Percentiles rank a stretch among this genome's conserved stretches.
These are phyloP conservation scores for Aspergillus ellipticus DNA, from an alignment of 495 filamentous ascomycete genomes.

Conservation along the genomic window DNA sequence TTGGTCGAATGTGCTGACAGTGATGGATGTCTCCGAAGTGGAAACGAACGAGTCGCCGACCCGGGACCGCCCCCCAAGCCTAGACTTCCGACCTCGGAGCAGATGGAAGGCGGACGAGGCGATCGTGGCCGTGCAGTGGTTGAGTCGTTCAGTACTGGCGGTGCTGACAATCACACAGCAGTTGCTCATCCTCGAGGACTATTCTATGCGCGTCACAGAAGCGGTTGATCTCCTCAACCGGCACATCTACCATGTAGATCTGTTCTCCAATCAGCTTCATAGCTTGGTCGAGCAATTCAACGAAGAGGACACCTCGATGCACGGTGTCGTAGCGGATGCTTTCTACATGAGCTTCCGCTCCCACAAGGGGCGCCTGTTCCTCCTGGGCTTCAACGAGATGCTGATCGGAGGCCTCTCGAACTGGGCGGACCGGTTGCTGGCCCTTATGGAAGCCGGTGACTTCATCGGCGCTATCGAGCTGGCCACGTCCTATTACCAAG, in stretches of 20 bases:
- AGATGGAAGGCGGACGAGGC: conserved; percentile 93
- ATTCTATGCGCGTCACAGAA: conserved; percentile 82
- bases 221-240: conserved; percentile 88
- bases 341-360: conserved; percentile 96
- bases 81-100: conserved; percentile 78
- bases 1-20: conserved; percentile 94
- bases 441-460: conserved; percentile 91
- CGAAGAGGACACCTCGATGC: conserved; percentile 84
- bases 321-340: conserved; percentile 93
- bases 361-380: conserved; percentile 90
- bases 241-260: conserved; percentile 85
- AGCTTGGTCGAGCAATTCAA: conserved; percentile 82
- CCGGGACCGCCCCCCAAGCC: conserved; percentile 63
- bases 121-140: conserved; percentile 95
- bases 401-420: conserved; percentile 89
- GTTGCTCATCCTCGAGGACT: conserved; percentile 87
- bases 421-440: conserved; percentile 96
- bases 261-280: conserved; percentile 81
- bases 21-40: conserved; percentile 78
- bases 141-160: conserved; percentile 88
- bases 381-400: conserved; percentile 85
- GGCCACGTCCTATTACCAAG: conserved; percentile 87
- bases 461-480: conserved; percentile 86
- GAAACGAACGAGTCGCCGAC: conserved; percentile 59
- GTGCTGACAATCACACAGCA: conserved; percentile 91